Percentiles rank a stretch among this genome's conserved stretches.
Conservation (phyloP, 805 yeast genomes). For the Lipomyces anomalus region DNA sequence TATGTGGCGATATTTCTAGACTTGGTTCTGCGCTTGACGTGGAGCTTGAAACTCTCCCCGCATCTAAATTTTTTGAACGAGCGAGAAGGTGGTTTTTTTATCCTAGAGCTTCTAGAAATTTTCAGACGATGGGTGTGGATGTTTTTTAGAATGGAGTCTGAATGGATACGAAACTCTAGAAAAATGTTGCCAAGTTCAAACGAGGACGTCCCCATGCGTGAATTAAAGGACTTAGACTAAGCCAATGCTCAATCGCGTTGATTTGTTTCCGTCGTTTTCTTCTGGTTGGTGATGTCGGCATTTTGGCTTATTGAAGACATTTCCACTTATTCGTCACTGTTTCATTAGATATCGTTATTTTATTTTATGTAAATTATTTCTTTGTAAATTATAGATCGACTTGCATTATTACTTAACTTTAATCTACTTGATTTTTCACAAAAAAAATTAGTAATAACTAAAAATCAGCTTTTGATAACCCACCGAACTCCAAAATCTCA, state of each 20-base stretch:
- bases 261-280: too few relatives aligned
- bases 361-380: too few relatives aligned
- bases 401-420: background rate
- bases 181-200: too few relatives aligned
- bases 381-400: too few relatives aligned
- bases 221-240: too few relatives aligned
- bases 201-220: too few relatives aligned
- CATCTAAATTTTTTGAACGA: slow-evolving; percentile 30
- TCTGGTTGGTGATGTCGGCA: too few relatives aligned
- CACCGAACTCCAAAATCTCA: background rate
- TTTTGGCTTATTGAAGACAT: too few relatives aligned
- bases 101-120: slow-evolving; percentile 68
- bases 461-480: background rate
- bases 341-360: too few relatives aligned
- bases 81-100: slow-evolving; percentile 54
- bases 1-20: slow-evolving; percentile 55
- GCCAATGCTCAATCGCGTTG: too few relatives aligned
- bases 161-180: slow-evolving; percentile 38
- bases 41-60: slow-evolving; percentile 57
- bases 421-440: background rate
- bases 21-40: slow-evolving; percentile 62
- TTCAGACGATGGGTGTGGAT: slow-evolving; percentile 88
- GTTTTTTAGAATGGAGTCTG: slow-evolving; percentile 75
- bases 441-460: background rate
- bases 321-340: too few relatives aligned